Conservation (phyloP, 176 grass and related monocot genomes). For the Raddia guianensis region DNA sequence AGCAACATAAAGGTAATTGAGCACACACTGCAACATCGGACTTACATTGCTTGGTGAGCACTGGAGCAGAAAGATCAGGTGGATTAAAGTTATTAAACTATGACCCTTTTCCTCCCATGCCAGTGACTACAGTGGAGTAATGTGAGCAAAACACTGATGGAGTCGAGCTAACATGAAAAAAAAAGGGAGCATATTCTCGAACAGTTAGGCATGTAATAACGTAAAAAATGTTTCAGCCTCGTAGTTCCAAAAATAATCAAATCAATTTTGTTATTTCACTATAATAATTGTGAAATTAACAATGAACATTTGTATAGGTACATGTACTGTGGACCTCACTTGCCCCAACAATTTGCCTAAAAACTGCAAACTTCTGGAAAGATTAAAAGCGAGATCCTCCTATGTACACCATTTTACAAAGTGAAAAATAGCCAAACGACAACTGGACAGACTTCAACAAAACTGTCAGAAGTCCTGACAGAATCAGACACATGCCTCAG, state of each 20-base stretch:
- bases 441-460: constrained; percentile 38
- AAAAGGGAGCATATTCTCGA: not conserved
- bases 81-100: not conserved
- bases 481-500: constrained; percentile 34
- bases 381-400: constrained; percentile 45
- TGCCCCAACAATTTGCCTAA: constrained; percentile 73
- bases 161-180: constrained; percentile 6
- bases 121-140: constrained; percentile 1
- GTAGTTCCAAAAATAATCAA: constrained; percentile 22
- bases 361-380: constrained; percentile 72
- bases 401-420: constrained; percentile 72
- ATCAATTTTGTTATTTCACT: constrained; percentile 61
- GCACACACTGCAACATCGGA: not conserved
- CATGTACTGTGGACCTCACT: constrained; percentile 48
- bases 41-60: not conserved
- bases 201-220: constrained; percentile 1
- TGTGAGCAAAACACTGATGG: not conserved
- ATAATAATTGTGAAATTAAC: constrained; percentile 88
- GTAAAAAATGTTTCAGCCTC: constrained; percentile 13
- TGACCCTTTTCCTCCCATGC: not conserved
- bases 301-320: constrained; percentile 59
- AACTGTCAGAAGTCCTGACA: constrained; percentile 36
- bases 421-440: constrained; percentile 24
- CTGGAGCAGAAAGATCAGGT: not conserved
- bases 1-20: not conserved